Evolutionary conservation across 441 rosid species (phyloP), one percentile per base, ranked within the genome.

Genomic region (Populus hybrid): DNA sequence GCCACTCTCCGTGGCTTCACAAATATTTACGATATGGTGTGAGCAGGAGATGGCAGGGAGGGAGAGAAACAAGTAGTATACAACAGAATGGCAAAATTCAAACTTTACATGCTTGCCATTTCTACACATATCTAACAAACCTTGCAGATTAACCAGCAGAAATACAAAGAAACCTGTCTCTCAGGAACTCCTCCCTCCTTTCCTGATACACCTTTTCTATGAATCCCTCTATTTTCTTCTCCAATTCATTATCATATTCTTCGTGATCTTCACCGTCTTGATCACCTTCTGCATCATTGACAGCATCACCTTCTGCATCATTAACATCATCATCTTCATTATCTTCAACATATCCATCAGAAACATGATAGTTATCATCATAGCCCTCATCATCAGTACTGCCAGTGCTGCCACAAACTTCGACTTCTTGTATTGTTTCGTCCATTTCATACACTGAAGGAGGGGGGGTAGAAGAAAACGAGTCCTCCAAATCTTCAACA

Each of bases 161-260:
- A 4, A 77, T 68, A 42, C 57, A 80, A 16, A 81, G 70, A 81
- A 80, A 63, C 76, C 79, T 77, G 63, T 79, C 87, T 8, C 35
- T 16, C 24, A 73, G 75, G 10, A 67, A 59, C 72, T 84, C 85
- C 67, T 84, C 85, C 36, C 76, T 71, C 87, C 87, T 36, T 84
- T 78, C 75, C 21, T 53, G 57, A 46, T 76, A 32, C 12, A 79
- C 85, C 46, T 78, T 83, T 16, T 78, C 86, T 50, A 82, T 83
- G 76, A 82, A 81, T n/a, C 81, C 86, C 68, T 86, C 87, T 32
- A 53, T 67, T 50, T 74, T 84, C 64, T 18, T 74, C 35, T 83
- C 82, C 81, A 83, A 75, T 23, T 84, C 80, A 11, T 28, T 28
- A 46, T 70, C 70, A 14, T 64, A 7, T 5, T 70, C 75, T 8